Evolutionary conservation across 805 yeast genomes (phyloP).

Genomic region (Barnettozyma sucrosica): DNA sequence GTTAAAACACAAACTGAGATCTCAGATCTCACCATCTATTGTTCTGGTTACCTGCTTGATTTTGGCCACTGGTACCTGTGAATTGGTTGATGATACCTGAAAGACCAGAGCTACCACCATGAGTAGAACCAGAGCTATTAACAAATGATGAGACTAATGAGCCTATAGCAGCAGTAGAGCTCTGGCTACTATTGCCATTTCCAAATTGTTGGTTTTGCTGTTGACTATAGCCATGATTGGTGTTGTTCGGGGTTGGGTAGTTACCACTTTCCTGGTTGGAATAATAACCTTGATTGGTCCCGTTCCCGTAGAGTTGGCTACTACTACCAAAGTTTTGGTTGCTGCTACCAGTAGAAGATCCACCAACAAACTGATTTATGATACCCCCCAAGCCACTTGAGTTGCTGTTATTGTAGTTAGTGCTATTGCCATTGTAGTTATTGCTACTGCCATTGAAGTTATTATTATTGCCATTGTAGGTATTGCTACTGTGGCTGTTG

Average conservation of each 20-base stretch:
- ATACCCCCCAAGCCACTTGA: slow-evolving; percentile 1
- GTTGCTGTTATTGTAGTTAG: background rate
- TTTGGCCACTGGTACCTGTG: slow-evolving; percentile 8
- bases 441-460: background rate
- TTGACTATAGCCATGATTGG: background rate
- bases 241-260: background rate
- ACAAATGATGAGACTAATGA: background rate
- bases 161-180: background rate
- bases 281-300: background rate
- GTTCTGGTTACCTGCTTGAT: background rate
- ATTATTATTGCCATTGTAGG: slow-evolving; percentile 1
- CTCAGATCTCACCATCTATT: background rate
- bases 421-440: background rate
- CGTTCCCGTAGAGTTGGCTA: background rate
- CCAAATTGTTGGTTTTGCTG: background rate
- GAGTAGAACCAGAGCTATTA: background rate
- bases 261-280: background rate
- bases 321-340: background rate
- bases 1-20: too few relatives aligned
- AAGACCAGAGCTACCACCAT: slow-evolving; percentile 7
- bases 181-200: background rate
- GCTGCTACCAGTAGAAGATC: background rate
- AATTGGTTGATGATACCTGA: slow-evolving; percentile 12
- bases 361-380: background rate
- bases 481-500: slow-evolving; percentile 5